Evolutionary conservation across 192 early-diverging fungal genomes (phyloP).

Genomic region (Coemansia asiatica): DNA sequence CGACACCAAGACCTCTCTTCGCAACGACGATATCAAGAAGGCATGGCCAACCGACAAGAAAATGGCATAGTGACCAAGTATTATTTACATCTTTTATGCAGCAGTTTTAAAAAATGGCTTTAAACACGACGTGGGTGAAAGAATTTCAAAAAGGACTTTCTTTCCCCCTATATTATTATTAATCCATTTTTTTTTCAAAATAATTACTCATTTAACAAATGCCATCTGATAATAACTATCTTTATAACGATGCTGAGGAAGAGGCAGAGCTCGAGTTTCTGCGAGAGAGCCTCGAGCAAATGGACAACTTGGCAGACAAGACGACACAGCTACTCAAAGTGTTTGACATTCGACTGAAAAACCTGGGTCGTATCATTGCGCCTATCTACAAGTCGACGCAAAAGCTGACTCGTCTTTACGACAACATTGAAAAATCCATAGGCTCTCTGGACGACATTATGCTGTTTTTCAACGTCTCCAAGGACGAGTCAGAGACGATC

Average conservation of each 20-base stretch:
- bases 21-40: slow-evolving; percentile 30
- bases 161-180: not conserved
- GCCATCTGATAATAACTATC: slow-evolving; percentile 42
- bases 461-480: slow-evolving; percentile 54
- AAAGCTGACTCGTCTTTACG: slow-evolving; percentile 48
- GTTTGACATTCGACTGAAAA: slow-evolving; percentile 55
- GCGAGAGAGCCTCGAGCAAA: slow-evolving; percentile 57
- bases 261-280: slow-evolving; percentile 55
- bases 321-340: slow-evolving; percentile 51
- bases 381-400: slow-evolving; percentile 57
- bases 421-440: slow-evolving; percentile 51
- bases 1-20: slow-evolving; percentile 25
- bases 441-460: slow-evolving; percentile 52
- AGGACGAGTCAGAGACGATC: slow-evolving; percentile 51
- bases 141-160: too few relatives aligned
- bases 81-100: too few relatives aligned
- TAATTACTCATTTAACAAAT: slow-evolving; percentile 11
- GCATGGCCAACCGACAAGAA: slow-evolving; percentile 40
- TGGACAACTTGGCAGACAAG: slow-evolving; percentile 55
- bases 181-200: not conserved
- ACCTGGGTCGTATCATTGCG: slow-evolving; percentile 49
- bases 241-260: slow-evolving; percentile 51
- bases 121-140: too few relatives aligned
- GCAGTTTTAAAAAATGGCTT: too few relatives aligned
- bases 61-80: slow-evolving; percentile 16